Evolutionary conservation across 1,284 basidiomycete species (phyloP), one percentile per base, ranked within the genome.

Genomic region (Boletus semigastroideus): DNA sequence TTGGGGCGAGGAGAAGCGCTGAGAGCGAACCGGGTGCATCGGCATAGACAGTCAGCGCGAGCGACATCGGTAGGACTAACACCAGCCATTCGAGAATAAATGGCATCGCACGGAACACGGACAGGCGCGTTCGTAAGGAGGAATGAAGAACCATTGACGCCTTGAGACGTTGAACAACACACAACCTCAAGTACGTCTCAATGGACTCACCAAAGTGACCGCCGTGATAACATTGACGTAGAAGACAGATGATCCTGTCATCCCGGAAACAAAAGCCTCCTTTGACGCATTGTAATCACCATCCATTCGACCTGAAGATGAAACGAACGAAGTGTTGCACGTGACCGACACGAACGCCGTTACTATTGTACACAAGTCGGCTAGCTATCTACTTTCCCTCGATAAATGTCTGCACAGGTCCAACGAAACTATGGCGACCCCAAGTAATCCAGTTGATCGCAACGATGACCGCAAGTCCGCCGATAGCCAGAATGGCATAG

Each of bases 191-290:
- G 49, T 45, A 31, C 2, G 31, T 22, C 46, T 49, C 40, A 49
- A 51, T 41, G 52, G 28, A 75, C 89, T 72, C 59, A 93, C 90
- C 66, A 93, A 65, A 4, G 87, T 86, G 5, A 86, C 84, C 6
- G 80, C 63, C 20, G 86, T 91, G 31, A 96, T 74, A 40, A 82
- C 59, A 66, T 94, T 94, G 63, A 97, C 77, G 63, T 88, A 84
- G 3, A 71, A 72, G 11, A 97, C 76, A 5, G 84, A 84, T 0
- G 90, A 90, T 2, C 95, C 95, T 3, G 79, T 82, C 70, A 82
- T 83, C 41, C 86, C 84, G 16, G 92, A 86, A 42, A 95, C 90
- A 64, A 94, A 98, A 0, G 83, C 85, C 74, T 95, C 90, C 71
- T 98, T 98, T 22, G 80, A 83, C 16, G 77, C 59, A 72, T 94